Evolutionary conservation across 768 basidiomycete genomes (phyloP), one percentile per base, ranked within the genome.

Genomic region (Phanerochaete sordida): DNA sequence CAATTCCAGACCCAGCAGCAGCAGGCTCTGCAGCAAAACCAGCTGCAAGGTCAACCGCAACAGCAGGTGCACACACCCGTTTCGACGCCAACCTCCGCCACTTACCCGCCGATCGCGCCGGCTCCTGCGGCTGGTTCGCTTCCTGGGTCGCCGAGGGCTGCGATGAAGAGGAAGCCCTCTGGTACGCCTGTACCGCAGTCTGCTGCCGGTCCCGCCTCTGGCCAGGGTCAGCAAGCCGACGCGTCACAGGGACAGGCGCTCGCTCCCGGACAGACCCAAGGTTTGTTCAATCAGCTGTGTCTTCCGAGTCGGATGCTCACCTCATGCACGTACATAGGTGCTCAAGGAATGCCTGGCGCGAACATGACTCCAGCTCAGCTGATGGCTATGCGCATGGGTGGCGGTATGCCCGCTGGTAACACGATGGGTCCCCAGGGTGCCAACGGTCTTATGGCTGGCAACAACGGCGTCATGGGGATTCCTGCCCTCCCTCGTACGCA

Each of bases 391-490:
- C 37, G 37, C 21, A 43, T 43, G 39, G 8, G 11, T 11, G 39
- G 11, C 8, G 39, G 39, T 19, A 43, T 19, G 39, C 33, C 33
- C 7, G 39, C 11, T 11, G 19, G 39, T 19, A 59, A 52, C 21
- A 21, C 13, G n/a, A 56, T 56, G 54, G n/a, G 43, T n/a, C 9
- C 7, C 37, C 8, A 43, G 4, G 39, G 39, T 12, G 11, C 39
- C 19, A 43, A 43, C 39, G 39, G 39, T 16, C 39, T 43, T 19
- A 56, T 56, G 54, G 16, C 54, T 21, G 67, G 70, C 12, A 66
- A 65, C 1, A 71, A 71, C 31, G 70, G 75, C 24, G 58, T 76
- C 46, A 78, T 77, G 77, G 75, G 75, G 12, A 77, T 75, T 4
- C 77, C 77, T 24, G 39, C 19, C 19, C 57, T 73, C 43, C 71